Evolutionary conservation across 73 alveolate genomes (phyloP), one percentile per base, ranked within the genome.

Genomic region (Symbiodinium pilosum): DNA sequence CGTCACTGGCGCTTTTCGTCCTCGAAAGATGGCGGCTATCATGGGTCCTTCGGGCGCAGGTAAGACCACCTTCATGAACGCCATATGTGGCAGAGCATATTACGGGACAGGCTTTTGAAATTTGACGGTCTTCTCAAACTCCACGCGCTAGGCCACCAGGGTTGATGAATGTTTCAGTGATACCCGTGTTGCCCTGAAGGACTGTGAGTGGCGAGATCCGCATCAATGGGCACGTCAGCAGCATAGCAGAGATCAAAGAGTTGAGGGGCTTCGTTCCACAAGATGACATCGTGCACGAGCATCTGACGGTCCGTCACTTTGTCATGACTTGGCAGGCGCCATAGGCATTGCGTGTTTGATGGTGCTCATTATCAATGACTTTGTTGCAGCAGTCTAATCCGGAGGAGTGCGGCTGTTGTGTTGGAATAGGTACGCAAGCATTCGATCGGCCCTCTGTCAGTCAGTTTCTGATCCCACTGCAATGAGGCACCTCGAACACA

Each of bases 1-100:
- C 20, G 97, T 91, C 81, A 91, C 97, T 6, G 97, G 97, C 11
- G 97, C 77, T 52, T 69, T 91, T 52, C 97, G 97, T 3, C 89
- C 97, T 44, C 77, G 81, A 52, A 47, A 84, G 51, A 84, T 91
- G 87, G 97, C 97, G 0, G 97, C 97, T 16, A 91, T 91, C 77
- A 91, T 91, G 97, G 97, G 97, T n/a, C 97, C 97, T 24, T 43
- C 83, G 4, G 97, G 97, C 39, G 97, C 97, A 8, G 97, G 97
- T 14, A 91, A 91, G 56, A 91, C 97, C 20, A 91, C 97, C 43
- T 91, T 91, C 88, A 91, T 91, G 97, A 91, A 91, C 52, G 97
- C 97, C 89, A 28, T 91, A 30, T 91, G 97, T 91, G 97, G 97
- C 81, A 87, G 97, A 38, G 97, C 97, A 43, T 91, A 69, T 81